These are phyloP conservation scores for Starmerella apis DNA, from an alignment of 805 yeast genomes.

Conservation along the genomic window DNA sequence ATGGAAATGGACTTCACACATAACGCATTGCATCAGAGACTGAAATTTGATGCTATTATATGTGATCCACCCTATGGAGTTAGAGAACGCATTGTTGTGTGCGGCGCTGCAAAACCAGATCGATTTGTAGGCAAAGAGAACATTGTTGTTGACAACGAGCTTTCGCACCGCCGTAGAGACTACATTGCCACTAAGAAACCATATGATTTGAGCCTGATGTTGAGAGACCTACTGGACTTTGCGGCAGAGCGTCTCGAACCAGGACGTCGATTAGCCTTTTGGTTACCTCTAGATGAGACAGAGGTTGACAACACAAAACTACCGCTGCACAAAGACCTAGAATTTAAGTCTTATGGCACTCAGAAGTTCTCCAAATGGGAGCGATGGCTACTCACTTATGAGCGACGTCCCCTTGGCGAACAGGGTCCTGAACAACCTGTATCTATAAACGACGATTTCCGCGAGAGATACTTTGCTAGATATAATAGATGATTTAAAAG, in stretches of 20 bases:
- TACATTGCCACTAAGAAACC: constrained; percentile 91
- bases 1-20: constrained; percentile 92
- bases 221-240: constrained; percentile 68
- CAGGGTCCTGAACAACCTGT: constrained; percentile 39
- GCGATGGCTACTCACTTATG: constrained; percentile 70
- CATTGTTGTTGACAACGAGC: constrained; percentile 64
- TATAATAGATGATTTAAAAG: constrained; percentile 31
- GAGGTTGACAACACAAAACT: constrained; percentile 41
- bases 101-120: constrained; percentile 65
- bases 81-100: constrained; percentile 84
- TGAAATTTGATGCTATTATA: constrained; percentile 66
- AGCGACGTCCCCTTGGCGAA: constrained; percentile 39
- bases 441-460: constrained; percentile 47
- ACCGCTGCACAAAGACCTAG: constrained; percentile 68
- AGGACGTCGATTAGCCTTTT: constrained; percentile 76
- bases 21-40: constrained; percentile 56
- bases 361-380: constrained; percentile 94
- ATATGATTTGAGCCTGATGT: constrained; percentile 61
- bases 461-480: constrained; percentile 67
- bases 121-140: constrained; percentile 60
- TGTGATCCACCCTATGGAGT: constrained; percentile 99
- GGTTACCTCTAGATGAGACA: constrained; percentile 97
- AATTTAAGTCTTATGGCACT: constrained; percentile 60
- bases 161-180: constrained; percentile 66
- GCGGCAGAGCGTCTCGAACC: constrained; percentile 60